Conservation (phyloP, 805 yeast genomes). For the Monosporozyma aerobia region DNA sequence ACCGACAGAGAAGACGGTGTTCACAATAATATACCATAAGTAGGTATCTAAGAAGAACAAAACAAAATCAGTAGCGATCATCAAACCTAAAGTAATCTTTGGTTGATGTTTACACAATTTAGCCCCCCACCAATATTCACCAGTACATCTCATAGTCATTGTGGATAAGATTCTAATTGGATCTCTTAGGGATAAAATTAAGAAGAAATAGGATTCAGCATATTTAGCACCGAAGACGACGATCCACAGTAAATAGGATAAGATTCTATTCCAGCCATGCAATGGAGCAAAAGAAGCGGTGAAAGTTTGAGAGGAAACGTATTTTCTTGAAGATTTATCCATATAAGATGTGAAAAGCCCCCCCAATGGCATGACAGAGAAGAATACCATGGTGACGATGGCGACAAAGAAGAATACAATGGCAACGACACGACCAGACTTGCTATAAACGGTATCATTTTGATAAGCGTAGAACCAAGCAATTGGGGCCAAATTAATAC, state of each 20-base stretch:
- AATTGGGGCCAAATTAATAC: constrained; percentile 73
- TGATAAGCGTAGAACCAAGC: constrained; percentile 79
- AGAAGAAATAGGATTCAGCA: constrained; percentile 84
- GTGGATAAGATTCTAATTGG: constrained; percentile 85
- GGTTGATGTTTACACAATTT: constrained; percentile 78
- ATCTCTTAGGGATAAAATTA: constrained; percentile 83
- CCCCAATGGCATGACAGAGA: constrained; percentile 92
- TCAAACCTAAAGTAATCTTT: constrained; percentile 80
- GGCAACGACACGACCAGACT: constrained; percentile 66
- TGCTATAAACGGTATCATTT: constrained; percentile 55
- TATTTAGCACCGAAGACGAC: constrained; percentile 83
- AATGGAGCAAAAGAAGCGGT: constrained; percentile 84
- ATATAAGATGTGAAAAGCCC: constrained; percentile 89
- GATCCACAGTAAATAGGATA: constrained; percentile 88
- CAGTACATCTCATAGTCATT: constrained; percentile 85
- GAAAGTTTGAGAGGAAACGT: constrained; percentile 89
- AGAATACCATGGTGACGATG: constrained; percentile 72
- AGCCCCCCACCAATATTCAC: constrained; percentile 83
- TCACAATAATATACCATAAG: constrained; percentile 95
- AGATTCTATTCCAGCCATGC: constrained; percentile 86
- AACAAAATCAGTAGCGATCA: constrained; percentile 86
- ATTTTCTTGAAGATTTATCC: constrained; percentile 77
- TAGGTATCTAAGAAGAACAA: constrained; percentile 98
- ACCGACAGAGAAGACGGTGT: constrained; percentile 92
- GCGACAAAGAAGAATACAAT: constrained; percentile 87